A percentile compares a stretch with the other conserved stretches of the same genome.
Conservation (phyloP, 2,329 filamentous ascomycete species). For the Alternaria solani region DNA sequence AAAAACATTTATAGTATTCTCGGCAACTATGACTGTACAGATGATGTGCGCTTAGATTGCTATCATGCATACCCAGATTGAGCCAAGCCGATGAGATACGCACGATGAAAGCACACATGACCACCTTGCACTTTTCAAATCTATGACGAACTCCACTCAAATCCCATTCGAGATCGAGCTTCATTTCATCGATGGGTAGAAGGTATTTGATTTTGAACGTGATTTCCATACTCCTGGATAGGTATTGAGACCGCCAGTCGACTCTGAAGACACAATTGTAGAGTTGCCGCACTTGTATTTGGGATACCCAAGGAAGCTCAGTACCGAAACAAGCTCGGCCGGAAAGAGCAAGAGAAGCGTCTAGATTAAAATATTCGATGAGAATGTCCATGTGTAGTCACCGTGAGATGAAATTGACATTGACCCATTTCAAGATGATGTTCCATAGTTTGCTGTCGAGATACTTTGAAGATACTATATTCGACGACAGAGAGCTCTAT, state of each 20-base stretch:
- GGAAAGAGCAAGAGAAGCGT: neutral
- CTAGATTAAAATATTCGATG: neutral
- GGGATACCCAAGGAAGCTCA: neutral
- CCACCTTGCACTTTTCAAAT: neutral
- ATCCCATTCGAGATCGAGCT: no score
- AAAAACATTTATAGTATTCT: neutral
- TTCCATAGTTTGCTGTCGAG: neutral
- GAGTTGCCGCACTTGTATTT: neutral
- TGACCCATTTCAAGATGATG: neutral
- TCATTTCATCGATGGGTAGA: no score
- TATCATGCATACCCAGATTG: neutral
- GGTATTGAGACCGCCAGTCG: neutral
- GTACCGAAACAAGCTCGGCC: neutral
- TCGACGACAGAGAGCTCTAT: neutral
- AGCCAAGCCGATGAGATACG: neutral
- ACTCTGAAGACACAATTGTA: neutral
- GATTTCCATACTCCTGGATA: no score
- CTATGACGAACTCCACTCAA: neutral
- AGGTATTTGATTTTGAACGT: no score
- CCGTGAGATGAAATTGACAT: neutral
- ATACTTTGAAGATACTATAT: neutral
- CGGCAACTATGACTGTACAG: conserved; percentile 3
- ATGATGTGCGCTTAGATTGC: neutral
- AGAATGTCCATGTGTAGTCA: neutral
- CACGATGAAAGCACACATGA: neutral